Base-by-base conservation (phyloP, 805 yeast genomes). In the Candida michaelii region DNA sequence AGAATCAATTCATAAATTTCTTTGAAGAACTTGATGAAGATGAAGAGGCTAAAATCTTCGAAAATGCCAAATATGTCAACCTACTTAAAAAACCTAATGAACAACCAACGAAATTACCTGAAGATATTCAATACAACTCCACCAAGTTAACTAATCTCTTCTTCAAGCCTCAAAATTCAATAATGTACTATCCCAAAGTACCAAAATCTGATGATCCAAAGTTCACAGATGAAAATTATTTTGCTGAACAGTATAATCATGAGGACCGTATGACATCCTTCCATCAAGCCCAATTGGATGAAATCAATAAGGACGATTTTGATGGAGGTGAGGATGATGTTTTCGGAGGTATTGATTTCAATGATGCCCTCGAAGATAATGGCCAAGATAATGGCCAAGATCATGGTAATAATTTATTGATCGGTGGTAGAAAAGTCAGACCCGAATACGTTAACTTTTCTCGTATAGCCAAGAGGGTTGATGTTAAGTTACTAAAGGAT, bases 61-160 rank as follows among this genome's bases (percentile, higher is more conserved):
- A 63, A 40, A 51, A 57, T 16, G 63, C 69, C 12, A 60, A 60
- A 38, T 60, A 43, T 24, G 15, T 44, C 29, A 13, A 46, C 30
- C 36, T 52, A 16, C 31, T 40, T 25, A 46, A 48, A 35, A 54
- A 49, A 37, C 35, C 40, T 7, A 42, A 45, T 3, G 42, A 25
- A 13, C 39, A 18, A 34, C 47, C 69, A 37, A 74, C 77, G 52
- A 57, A 80, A 33, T 63, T 88, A 6, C 96, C 96, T 0, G 83
- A 80, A 49, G 96, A 88, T 59, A 69, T 77, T 47, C 82, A 77
- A 48, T 88, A 85, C 60, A 76, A 83, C 5, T 81, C 96, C 0
- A 77, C 77, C 38, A 75, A 79, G 44, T 72, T 91, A 43, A 76
- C 85, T 7, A 76, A 75, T 43, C 67, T 88, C 25, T 86, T 86